Conservation (phyloP, 495 filamentous ascomycete genomes). For the Penicillium cataractarum region DNA sequence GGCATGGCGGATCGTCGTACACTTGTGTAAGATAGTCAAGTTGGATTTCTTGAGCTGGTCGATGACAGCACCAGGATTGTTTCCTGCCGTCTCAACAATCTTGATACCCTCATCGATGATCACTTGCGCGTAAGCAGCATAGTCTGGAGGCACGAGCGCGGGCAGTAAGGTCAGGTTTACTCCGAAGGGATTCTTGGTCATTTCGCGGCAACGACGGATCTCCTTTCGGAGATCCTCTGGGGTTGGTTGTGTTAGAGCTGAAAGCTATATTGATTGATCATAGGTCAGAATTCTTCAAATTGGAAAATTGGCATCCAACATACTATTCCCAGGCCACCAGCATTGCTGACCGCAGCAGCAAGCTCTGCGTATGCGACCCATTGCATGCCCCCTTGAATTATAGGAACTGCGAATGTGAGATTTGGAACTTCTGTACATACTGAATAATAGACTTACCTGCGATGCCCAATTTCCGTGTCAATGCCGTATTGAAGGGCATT, state of each 20-base stretch:
- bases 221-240: background rate
- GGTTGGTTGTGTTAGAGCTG: background rate
- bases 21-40: background rate
- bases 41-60: background rate
- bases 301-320: background rate
- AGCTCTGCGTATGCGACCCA: background rate
- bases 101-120: background rate
- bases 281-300: background rate
- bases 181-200: background rate
- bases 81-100: background rate
- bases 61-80: background rate
- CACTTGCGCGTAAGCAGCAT: background rate
- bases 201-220: background rate
- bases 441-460: background rate
- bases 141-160: background rate
- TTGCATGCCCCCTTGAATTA: background rate
- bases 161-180: background rate
- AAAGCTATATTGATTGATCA: background rate
- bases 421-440: background rate
- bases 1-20: constrained; percentile 86
- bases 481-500: background rate
- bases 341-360: background rate
- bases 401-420: background rate
- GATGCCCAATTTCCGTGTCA: background rate
- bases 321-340: background rate